Percentiles rank a stretch among this genome's conserved stretches.
phyloP scores from a whole-genome alignment of 2,329 filamentous ascomycete species.

The Fusarium sp. region DNA sequence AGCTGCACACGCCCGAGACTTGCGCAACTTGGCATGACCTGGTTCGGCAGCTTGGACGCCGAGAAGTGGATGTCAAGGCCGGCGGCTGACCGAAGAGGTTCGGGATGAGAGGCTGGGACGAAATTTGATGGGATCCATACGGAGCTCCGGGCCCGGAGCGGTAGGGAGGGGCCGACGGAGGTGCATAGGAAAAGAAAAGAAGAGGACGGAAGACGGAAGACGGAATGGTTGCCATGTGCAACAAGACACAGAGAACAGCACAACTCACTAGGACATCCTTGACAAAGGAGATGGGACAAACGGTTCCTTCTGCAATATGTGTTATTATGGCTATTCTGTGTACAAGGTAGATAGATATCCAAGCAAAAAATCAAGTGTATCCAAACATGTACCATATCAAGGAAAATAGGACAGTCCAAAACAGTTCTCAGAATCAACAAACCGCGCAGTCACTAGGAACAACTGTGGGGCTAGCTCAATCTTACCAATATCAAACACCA shows the following conservation, averaged over 20 bases:
- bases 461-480: slow-evolving; percentile 19
- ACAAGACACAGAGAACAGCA: slow-evolving; percentile 31
- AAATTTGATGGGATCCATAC: slow-evolving; percentile 29
- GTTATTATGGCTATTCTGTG: slow-evolving; percentile 39
- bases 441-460: slow-evolving; percentile 5
- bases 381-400: slow-evolving; percentile 10
- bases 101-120: slow-evolving; percentile 38
- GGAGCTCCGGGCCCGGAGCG: slow-evolving; percentile 39
- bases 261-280: slow-evolving; percentile 81
- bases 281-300: slow-evolving; percentile 86
- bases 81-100: slow-evolving; percentile 29
- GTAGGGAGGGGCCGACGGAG: slow-evolving; percentile 29
- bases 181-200: slow-evolving; percentile 27
- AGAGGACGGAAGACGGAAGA: slow-evolving; percentile 28
- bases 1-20: slow-evolving; percentile 37
- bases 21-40: slow-evolving; percentile 33
- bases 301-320: slow-evolving; percentile 74
- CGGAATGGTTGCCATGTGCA: slow-evolving; percentile 27
- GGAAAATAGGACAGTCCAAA: slow-evolving; percentile 5
- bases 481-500: slow-evolving; percentile 55
- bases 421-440: not conserved
- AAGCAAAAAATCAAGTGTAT: slow-evolving; percentile 3
- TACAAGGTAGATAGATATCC: slow-evolving; percentile 10
- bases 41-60: slow-evolving; percentile 30
- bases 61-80: slow-evolving; percentile 28